These are phyloP conservation scores for Keithomyces neogunnii DNA, from an alignment of 2,329 filamentous ascomycete species.

Conservation along the genomic window DNA sequence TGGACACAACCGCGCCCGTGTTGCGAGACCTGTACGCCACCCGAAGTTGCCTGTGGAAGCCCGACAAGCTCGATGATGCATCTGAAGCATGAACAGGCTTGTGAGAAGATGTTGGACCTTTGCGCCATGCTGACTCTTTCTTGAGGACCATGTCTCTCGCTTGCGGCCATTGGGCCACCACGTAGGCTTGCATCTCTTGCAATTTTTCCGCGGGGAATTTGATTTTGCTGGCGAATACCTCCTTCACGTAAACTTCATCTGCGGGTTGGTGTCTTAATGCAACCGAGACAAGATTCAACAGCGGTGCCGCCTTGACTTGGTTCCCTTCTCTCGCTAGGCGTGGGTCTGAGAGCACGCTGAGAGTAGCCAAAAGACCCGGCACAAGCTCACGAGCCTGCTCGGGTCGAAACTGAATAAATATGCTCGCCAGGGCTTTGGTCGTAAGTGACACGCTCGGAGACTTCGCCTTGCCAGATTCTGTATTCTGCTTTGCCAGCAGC, in stretches of 20 bases:
- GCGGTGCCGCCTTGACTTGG: conserved; percentile 16
- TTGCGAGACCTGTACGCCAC: conserved; percentile 21
- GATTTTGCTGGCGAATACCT: conserved; percentile 10
- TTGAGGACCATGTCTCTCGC: conserved; percentile 15
- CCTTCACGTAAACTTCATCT: conserved; percentile 12
- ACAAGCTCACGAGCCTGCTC: conserved; percentile 17
- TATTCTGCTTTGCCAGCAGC: background rate
- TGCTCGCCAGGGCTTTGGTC: conserved; percentile 16
- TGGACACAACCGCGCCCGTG: conserved; percentile 16
- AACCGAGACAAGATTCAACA: conserved; percentile 18
- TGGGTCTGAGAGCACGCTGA: conserved; percentile 21
- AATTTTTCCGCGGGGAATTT: conserved; percentile 13
- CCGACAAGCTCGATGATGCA: conserved; percentile 4
- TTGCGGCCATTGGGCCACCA: conserved; percentile 19
- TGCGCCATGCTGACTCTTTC: conserved; percentile 15
- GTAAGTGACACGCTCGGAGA: conserved; percentile 6
- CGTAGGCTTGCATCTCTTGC: conserved; percentile 16
- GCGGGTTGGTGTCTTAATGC: conserved; percentile 13
- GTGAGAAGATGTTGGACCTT: conserved; percentile 1
- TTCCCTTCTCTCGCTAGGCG: conserved; percentile 8
- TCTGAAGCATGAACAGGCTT: background rate
- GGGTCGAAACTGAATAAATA: conserved; percentile 22
- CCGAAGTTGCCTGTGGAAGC: conserved; percentile 21
- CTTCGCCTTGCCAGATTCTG: background rate
- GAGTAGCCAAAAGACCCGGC: conserved; percentile 23